Percentiles rank a stretch among this genome's conserved stretches.
These are phyloP conservation scores for Blastobotrys illinoisensis DNA, from an alignment of 1,139 yeast species.

Conservation along the genomic window DNA sequence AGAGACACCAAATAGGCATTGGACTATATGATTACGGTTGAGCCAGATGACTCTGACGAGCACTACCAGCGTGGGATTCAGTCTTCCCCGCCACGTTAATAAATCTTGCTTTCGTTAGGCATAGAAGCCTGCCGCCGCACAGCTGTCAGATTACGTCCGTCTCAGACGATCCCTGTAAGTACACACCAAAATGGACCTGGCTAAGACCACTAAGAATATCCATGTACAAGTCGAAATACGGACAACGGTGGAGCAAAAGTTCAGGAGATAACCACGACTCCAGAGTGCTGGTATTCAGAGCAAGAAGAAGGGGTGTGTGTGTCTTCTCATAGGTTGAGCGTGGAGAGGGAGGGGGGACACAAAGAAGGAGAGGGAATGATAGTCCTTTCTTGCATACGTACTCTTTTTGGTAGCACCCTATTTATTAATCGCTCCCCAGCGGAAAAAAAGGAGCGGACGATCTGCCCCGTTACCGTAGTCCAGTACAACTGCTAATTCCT, in stretches of 20 bases:
- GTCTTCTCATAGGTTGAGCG: not conserved
- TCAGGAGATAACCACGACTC: not conserved
- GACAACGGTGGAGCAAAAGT: not conserved
- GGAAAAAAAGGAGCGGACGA: not conserved
- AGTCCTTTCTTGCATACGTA: not conserved
- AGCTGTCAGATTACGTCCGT: constrained; percentile 2
- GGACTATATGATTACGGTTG: too few species aligned
- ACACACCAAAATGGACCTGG: not conserved
- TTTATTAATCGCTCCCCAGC: not conserved
- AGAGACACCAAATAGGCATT: constrained; percentile 1
- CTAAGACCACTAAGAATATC: not conserved
- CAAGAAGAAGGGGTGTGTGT: not conserved
- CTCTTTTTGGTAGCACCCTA: not conserved
- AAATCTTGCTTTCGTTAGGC: not conserved
- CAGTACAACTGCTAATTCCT: not conserved
- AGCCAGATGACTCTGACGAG: not conserved
- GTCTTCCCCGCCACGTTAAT: not conserved
- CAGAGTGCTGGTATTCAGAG: not conserved
- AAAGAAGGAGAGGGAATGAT: not conserved
- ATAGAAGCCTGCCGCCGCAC: not conserved
- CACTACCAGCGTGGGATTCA: not conserved
- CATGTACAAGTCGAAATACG: not conserved
- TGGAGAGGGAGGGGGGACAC: not conserved
- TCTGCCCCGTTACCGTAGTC: not conserved
- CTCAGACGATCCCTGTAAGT: not conserved